Base-by-base conservation (phyloP, 1,284 basidiomycete genomes). In the Wolfiporia cocos region DNA sequence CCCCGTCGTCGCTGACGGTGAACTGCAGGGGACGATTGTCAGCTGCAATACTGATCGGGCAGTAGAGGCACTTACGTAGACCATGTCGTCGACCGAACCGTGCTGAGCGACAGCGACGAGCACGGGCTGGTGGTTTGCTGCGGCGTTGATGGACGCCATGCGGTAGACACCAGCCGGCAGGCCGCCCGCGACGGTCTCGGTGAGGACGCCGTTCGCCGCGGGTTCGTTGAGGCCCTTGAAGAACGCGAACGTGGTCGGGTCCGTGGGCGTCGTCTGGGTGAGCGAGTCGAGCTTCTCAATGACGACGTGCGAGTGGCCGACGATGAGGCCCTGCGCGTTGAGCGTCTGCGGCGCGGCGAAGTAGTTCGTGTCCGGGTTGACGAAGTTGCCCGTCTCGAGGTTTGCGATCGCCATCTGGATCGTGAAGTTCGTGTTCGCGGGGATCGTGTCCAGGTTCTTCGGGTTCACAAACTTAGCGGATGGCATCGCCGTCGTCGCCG, bases 71-170 rank as follows among this genome's bases (percentile, higher is more conserved):
- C 67, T 52, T 51, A 83, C 75, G 61, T 80, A 81, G 56, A 73
- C 58, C 54, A 66, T 70, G 60, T 82, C 77, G 55, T 77, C 74
- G 34, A 78, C 54, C 15, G 67, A 65, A 52, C 76, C 79, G 52
- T 73, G 81, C 56, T 79, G 78, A 24, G 74, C 77, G 42, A 83
- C 62, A 17, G 82, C 71, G 46, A 75, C 76, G 46, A 82, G 68
- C 41, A 52, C 60, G 12, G 59, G 59, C 57, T 80, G 73, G 56
- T 77, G 74, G 64, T 78, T 78, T 36, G 70, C 59, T 4, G 72
- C 66, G n/a, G 73, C 56, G 57, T 74, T 76, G 61, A 78, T 76
- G 18, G 63, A 63, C 32, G 70, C 70, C 42, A 81, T 52, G 49
- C 70, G 67, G 62, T 81, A 82, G n/a, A 57, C 50, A 20, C 80